phyloP scores from a whole-genome alignment of 768 basidiomycete genomes.

The Boletus bicolor region DNA sequence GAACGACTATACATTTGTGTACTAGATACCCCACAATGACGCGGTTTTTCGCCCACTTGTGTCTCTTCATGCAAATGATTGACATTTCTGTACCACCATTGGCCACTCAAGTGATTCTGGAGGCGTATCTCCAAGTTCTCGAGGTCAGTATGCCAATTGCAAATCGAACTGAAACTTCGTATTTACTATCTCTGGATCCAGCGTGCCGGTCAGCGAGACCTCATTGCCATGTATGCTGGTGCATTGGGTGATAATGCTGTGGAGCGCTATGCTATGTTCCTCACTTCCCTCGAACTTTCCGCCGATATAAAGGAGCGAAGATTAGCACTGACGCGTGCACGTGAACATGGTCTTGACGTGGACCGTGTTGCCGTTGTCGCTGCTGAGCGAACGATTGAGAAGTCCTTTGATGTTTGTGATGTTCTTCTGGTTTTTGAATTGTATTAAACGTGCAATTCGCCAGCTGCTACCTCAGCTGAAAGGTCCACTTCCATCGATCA shows the following conservation, averaged over 20 bases:
- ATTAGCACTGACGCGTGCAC: constrained; percentile 68
- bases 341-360: constrained; percentile 82
- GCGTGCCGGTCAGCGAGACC: constrained; percentile 73
- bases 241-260: constrained; percentile 89
- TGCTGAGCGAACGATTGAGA: constrained; percentile 74
- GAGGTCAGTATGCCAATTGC: constrained; percentile 48
- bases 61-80: constrained; percentile 83
- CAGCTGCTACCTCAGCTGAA: constrained; percentile 53
- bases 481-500: constrained; percentile 60
- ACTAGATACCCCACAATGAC: constrained; percentile 65
- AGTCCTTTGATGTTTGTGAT: constrained; percentile 55
- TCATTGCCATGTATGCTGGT: constrained; percentile 93
- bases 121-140: constrained; percentile 84
- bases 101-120: constrained; percentile 77
- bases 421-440: constrained; percentile 5
- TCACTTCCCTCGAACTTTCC: constrained; percentile 69
- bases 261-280: constrained; percentile 88
- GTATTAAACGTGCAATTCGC: constrained; percentile 7
- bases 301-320: constrained; percentile 63
- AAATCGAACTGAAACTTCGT: neutral
- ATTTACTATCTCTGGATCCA: constrained; percentile 23
- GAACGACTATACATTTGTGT: neutral
- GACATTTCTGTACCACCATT: constrained; percentile 68
- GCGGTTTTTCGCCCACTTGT: constrained; percentile 92
- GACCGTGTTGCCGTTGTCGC: constrained; percentile 75